phyloP scores from a whole-genome alignment of 768 basidiomycete species.

The Termitomyces sp. region DNA sequence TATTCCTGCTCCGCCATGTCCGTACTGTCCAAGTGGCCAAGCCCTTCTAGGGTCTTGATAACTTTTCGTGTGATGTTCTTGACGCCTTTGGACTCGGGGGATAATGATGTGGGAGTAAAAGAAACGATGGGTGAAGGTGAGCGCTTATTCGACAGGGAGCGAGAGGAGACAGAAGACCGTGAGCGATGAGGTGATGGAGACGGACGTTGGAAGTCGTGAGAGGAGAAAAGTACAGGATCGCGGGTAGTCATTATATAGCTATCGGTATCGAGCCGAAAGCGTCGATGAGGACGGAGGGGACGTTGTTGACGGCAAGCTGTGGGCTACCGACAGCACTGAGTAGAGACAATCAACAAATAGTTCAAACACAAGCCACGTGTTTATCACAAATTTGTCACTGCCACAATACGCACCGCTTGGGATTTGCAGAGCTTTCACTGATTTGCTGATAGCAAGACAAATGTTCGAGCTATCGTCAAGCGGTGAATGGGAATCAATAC shows the following conservation, averaged over 20 bases:
- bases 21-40: slow-evolving; percentile 34
- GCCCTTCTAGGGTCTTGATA: slow-evolving; percentile 40
- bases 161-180: slow-evolving; percentile 14
- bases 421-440: too few relatives aligned
- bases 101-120: slow-evolving; percentile 30
- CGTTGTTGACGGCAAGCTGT: background rate
- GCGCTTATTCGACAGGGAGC: slow-evolving; percentile 24
- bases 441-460: too few relatives aligned
- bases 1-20: slow-evolving; percentile 26
- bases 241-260: slow-evolving; percentile 16
- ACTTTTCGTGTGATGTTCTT: slow-evolving; percentile 44
- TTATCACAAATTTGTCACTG: background rate
- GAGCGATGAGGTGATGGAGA: slow-evolving; percentile 13
- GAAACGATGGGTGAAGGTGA: slow-evolving; percentile 44
- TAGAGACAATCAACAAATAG: background rate
- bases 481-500: too few relatives aligned
- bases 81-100: slow-evolving; percentile 32
- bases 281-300: background rate
- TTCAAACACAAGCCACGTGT: slow-evolving; percentile 2
- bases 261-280: background rate
- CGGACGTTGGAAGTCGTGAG: slow-evolving; percentile 14
- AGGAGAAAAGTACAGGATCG: slow-evolving; percentile 10
- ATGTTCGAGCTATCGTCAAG: too few relatives aligned
- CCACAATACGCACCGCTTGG: too few relatives aligned
- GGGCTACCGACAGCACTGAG: background rate